phyloP scores from a whole-genome alignment of 139 green algal genomes.

The Raphidocelis subcapitata region DNA sequence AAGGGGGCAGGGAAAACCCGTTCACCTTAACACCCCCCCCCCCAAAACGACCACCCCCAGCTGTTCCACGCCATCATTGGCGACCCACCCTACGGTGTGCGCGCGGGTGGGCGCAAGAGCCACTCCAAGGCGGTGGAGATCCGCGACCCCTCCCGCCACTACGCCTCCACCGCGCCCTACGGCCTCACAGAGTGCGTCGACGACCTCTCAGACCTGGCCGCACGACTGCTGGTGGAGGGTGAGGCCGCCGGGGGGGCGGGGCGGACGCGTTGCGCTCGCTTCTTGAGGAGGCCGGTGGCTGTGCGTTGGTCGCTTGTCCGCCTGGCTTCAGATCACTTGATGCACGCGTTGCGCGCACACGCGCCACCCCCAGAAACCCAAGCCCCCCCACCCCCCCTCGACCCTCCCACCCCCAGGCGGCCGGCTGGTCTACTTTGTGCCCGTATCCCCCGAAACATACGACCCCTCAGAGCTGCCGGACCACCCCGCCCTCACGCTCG shows the following conservation, averaged over 20 bases:
- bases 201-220: constrained; percentile 87
- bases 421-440: constrained; percentile 76
- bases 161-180: constrained; percentile 81
- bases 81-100: constrained; percentile 95
- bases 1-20: too few relatives aligned
- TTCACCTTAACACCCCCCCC: too few relatives aligned
- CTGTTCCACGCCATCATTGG: constrained; percentile 86
- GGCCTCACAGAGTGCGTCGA: constrained; percentile 83
- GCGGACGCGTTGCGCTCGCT: neutral
- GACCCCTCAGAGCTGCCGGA: constrained; percentile 58
- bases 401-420: constrained; percentile 39
- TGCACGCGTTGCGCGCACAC: too few relatives aligned
- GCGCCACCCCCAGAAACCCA: too few relatives aligned
- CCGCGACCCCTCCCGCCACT: constrained; percentile 57
- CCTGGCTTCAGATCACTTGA: too few relatives aligned
- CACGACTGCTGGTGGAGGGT: constrained; percentile 62
- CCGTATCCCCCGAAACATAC: constrained; percentile 59
- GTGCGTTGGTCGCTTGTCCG: too few relatives aligned
- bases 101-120: constrained; percentile 88
- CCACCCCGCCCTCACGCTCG: constrained; percentile 41
- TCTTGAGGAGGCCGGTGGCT: too few relatives aligned
- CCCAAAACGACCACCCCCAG: too few relatives aligned
- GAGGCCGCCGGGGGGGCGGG: neutral
- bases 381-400: neutral
- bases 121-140: constrained; percentile 37